Evolutionary conservation across 257 asterid genomes (phyloP).

Genomic region (Anisodus tanguticus): DNA sequence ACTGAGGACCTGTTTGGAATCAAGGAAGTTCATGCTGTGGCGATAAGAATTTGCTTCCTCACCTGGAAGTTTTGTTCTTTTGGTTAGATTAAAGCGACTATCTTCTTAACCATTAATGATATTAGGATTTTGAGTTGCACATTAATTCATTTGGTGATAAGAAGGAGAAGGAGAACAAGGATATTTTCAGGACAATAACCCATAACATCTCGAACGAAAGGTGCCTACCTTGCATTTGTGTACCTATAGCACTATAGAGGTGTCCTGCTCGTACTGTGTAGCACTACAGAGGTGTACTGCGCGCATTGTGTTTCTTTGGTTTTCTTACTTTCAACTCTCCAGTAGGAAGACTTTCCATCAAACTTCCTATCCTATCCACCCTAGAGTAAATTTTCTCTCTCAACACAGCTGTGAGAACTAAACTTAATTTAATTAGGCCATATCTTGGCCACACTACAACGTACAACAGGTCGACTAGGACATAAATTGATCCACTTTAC

Average conservation of each 20-base stretch:
- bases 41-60: not conserved
- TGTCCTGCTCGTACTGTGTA: not conserved
- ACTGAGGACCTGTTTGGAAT: not conserved
- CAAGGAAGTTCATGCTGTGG: not conserved
- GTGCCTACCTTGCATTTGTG: not conserved
- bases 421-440: not conserved
- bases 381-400: not conserved
- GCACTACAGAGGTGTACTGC: not conserved
- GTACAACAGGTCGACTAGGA: not conserved
- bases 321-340: not conserved
- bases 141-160: not conserved
- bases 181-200: not conserved
- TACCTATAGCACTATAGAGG: not conserved
- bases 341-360: not conserved
- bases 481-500: not conserved
- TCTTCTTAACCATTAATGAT: not conserved
- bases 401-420: not conserved
- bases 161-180: not conserved
- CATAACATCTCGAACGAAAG: not conserved
- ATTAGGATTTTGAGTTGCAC: not conserved
- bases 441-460: not conserved
- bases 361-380: slow-evolving; percentile 1
- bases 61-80: not conserved
- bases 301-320: not conserved
- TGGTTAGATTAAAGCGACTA: not conserved